Evolutionary conservation across 2,329 filamentous ascomycete species (phyloP).

Genomic region (Aaosphaeria pasadenensis): DNA sequence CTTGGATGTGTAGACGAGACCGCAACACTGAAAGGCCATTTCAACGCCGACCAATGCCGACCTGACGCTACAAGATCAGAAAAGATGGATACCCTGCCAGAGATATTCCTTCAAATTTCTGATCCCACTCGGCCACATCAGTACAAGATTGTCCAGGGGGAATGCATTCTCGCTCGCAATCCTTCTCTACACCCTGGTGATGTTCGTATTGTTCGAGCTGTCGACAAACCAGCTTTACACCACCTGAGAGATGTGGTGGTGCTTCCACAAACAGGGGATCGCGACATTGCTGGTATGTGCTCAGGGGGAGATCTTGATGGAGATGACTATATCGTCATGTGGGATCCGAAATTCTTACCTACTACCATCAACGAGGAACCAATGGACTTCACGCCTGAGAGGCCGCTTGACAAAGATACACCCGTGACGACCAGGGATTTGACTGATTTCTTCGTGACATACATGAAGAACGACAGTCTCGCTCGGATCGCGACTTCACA

Average conservation of each 20-base stretch:
- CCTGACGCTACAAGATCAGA: slow-evolving; percentile 45
- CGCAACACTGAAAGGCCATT: slow-evolving; percentile 69
- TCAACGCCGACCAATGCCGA: slow-evolving; percentile 43
- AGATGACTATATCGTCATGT: slow-evolving; percentile 92
- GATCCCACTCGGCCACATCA: slow-evolving; percentile 51
- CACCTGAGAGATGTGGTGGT: slow-evolving; percentile 86
- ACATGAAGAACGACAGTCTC: slow-evolving; percentile 87
- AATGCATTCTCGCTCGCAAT: slow-evolving; percentile 85
- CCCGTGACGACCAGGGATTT: slow-evolving; percentile 72
- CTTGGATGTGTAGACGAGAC: slow-evolving; percentile 90
- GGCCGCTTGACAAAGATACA: slow-evolving; percentile 54
- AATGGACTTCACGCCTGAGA: slow-evolving; percentile 70
- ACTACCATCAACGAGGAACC: slow-evolving; percentile 66
- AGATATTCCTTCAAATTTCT: slow-evolving; percentile 86
- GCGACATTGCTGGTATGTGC: slow-evolving; percentile 88
- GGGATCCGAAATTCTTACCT: slow-evolving; percentile 70
- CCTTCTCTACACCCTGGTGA: slow-evolving; percentile 93
- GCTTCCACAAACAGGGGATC: slow-evolving; percentile 77
- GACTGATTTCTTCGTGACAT: slow-evolving; percentile 80
- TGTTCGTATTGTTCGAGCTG: slow-evolving; percentile 79
- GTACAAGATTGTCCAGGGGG: slow-evolving; percentile 67
- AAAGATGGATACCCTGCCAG: slow-evolving; percentile 55
- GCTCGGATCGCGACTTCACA: slow-evolving; percentile 79
- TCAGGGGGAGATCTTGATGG: slow-evolving; percentile 95
- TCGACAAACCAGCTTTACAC: slow-evolving; percentile 68